Percentiles rank a stretch among this genome's conserved stretches.
Evolutionary conservation across 768 basidiomycete genomes (phyloP).

Genomic region (Pholiota microspora): DNA sequence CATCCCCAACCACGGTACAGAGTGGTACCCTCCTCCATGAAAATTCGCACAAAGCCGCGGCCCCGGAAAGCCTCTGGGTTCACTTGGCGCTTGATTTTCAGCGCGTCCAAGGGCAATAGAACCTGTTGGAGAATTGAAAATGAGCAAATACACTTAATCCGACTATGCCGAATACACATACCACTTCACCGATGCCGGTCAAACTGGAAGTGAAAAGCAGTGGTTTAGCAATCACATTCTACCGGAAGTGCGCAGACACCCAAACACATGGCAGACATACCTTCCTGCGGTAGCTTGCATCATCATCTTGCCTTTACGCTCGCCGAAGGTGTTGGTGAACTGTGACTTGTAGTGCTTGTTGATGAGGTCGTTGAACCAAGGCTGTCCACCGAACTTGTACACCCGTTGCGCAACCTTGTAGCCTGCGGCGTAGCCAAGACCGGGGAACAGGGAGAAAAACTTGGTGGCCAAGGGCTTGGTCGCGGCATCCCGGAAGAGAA

Average conservation of each 20-base stretch:
- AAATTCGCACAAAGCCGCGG: conserved; percentile 84
- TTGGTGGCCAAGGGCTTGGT: conserved; percentile 62
- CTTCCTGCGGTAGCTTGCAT: conserved; percentile 95
- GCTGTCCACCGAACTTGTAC: conserved; percentile 99
- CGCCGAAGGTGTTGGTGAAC: conserved; percentile 86
- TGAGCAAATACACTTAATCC: not conserved
- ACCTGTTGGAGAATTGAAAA: conserved; percentile 41
- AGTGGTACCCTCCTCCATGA: conserved; percentile 87
- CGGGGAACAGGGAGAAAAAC: conserved; percentile 93
- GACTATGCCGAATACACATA: conserved; percentile 30
- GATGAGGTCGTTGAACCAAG: conserved; percentile 94
- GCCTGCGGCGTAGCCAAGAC: conserved; percentile 96
- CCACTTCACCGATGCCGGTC: conserved; percentile 93
- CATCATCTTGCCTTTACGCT: conserved; percentile 93
- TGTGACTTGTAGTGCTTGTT: conserved; percentile 74
- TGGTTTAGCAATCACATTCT: conserved; percentile 1
- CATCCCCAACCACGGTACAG: conserved; percentile 98
- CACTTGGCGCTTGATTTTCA: conserved; percentile 98
- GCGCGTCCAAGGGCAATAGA: conserved; percentile 91
- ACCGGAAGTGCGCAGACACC: not conserved
- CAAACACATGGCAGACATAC: conserved; percentile 34
- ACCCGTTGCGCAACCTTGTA: conserved; percentile 94
- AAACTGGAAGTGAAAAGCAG: conserved; percentile 35
- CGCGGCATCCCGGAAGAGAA: conserved; percentile 89
- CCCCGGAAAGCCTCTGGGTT: conserved; percentile 99